phyloP scores from a whole-genome alignment of 345 rosid species.

The Aegle marmelos region DNA sequence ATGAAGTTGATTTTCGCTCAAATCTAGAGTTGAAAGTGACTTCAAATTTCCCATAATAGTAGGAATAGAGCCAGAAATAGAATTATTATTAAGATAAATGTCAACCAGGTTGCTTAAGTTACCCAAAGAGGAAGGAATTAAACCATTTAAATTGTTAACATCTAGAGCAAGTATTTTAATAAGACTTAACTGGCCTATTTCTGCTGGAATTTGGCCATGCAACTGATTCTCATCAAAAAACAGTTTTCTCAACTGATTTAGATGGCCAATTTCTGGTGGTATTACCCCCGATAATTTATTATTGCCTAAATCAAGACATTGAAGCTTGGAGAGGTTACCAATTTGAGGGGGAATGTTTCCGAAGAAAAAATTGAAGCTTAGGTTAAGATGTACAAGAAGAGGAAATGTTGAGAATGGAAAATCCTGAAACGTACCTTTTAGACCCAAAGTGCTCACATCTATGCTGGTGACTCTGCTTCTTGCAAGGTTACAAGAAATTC shows the following conservation, averaged over 20 bases:
- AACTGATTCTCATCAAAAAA: too few relatives aligned
- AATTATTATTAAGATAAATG: too few relatives aligned
- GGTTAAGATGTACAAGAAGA: slow-evolving; percentile 19
- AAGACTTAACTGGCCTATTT: too few relatives aligned
- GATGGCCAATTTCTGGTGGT: slow-evolving; percentile 18
- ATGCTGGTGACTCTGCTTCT: neutral
- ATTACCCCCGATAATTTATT: slow-evolving; percentile 13
- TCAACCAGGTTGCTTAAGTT: too few relatives aligned
- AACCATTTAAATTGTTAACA: too few relatives aligned
- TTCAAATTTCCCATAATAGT: too few relatives aligned
- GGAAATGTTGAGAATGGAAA: slow-evolving; percentile 26
- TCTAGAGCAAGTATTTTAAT: fast-evolving
- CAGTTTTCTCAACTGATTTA: neutral
- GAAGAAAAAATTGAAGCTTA: slow-evolving; percentile 20
- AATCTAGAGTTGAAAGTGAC: too few relatives aligned
- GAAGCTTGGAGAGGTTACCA: slow-evolving; percentile 18
- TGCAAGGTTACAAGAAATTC: slow-evolving; percentile 11
- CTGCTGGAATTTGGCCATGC: too few relatives aligned
- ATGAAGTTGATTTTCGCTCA: too few relatives aligned
- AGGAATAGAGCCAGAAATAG: too few relatives aligned
- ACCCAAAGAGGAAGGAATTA: too few relatives aligned
- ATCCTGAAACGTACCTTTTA: slow-evolving; percentile 22
- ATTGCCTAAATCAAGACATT: slow-evolving; percentile 4
- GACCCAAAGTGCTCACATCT: slow-evolving; percentile 16
- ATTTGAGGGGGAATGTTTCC: neutral